Base-by-base conservation (phyloP, 441 rosid species). In the Gossypium trilobum region DNA sequence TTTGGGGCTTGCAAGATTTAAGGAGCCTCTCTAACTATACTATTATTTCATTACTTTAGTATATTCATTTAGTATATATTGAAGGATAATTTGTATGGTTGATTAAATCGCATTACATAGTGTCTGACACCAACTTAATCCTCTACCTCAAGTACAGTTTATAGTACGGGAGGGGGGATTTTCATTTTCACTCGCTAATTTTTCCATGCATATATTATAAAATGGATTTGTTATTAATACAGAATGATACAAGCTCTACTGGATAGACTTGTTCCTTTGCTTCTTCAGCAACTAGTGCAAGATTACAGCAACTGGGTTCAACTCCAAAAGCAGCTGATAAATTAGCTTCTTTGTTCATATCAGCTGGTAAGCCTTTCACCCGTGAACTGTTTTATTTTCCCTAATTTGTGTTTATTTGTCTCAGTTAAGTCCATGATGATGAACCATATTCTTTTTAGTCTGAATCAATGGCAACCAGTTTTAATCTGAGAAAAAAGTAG, bases 181-280 rank as follows among this genome's bases (percentile, higher is more conserved):
- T 27, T 68, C 44, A 10, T 50, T 50, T 33, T 48, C 7, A 25
- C 52, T 48, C 22, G 5, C 36, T n/a, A 19, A 14, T n/a, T n/a
- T 17, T 68, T 27, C 72, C 60, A 29, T 65, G 54, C 22, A 23
- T 20, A 69, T 54, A 55, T 73, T 22, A 75, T 68, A 23, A 25
- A 23, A 52, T 66, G 25, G 33, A 67, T 69, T 25, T 72, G 62
- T 77, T 36, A 31, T 76, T 64, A 72, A 17, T 52, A 51, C 93
- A 91, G 95, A 80, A 77, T 89, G 81, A 83, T 88, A 82, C 93
- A 86, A 80, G 91, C 97, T 71, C 81, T 89, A 4, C 78, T 87
- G 74, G 95, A 89, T 77, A 81, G 89, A 77, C 84, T 88, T n/a
- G 93, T 91, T 7, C 90, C 87, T 2, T 76, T 82, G 75, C 79